Base-by-base conservation (phyloP, 2,329 filamentous ascomycete species). In the Fusarium algeriense region DNA sequence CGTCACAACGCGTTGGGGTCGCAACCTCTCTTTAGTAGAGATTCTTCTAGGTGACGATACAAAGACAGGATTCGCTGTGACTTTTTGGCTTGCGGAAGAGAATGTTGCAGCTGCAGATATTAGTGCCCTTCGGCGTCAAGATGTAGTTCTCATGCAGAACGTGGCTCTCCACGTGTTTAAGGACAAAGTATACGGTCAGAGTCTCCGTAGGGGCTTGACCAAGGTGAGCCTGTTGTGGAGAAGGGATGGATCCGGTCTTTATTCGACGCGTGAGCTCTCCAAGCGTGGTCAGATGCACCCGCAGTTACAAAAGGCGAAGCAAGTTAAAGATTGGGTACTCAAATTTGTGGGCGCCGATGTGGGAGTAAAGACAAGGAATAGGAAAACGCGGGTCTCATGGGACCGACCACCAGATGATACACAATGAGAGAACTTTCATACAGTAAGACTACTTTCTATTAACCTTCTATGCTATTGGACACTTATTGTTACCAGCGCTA, bases 41-140 rank as follows among this genome's bases (percentile, higher is more conserved):
- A 80, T 96, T 4, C 84, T 95, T 2, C 89, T 98, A 2, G 95
- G 93, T 8, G 95, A 98, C 79, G 93, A 97, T 55, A 97, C 94
- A 1, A 89, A 87, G 70, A 89, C 93, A 0, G 92, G 92, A 5
- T 97, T 98, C 81, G 89, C 87, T 32, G 85, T 98, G 60, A 95
- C 92, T 5, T 94, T 97, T 78, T 98, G 95, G 95, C 83, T 97
- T 3, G 81, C 86, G 7, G 71, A 70, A 6, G 70, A 83, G 75
- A 43, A 79, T 83, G 64, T 80, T 6, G 64, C 57, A 0, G 68
- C 73, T 12, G 77, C 78, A 34, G 71, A 76, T 5, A 74, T 87
- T 13, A 78, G 82, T 3, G 80, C 77, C 0, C 81, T 97, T 35
- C 86, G 90, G 48, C 83, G 89, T 1, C 91, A 92, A 74, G 94